phyloP scores from a whole-genome alignment of 2,329 filamentous ascomycete genomes.

The Aspergillus alliaceus region DNA sequence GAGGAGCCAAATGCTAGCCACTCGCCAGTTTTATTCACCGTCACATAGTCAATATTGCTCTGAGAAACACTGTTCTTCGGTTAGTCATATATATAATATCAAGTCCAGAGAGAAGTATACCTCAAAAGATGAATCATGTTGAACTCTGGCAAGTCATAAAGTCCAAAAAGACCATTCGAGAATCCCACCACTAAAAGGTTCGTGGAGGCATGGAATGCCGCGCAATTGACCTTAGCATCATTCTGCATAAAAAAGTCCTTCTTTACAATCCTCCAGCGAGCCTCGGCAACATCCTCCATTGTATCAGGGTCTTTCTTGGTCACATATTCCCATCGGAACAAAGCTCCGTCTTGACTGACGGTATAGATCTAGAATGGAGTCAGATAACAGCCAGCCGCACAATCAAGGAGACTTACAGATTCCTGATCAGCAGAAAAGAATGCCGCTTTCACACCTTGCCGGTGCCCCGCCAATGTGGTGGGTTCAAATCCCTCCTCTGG shows the following conservation, averaged over 20 bases:
- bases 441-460: slow-evolving; percentile 87
- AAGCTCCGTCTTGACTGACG: slow-evolving; percentile 92
- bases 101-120: slow-evolving; percentile 28
- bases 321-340: slow-evolving; percentile 90
- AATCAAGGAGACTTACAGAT: slow-evolving; percentile 48
- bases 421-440: slow-evolving; percentile 97
- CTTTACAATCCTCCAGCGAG: slow-evolving; percentile 88
- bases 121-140: slow-evolving; percentile 84
- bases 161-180: slow-evolving; percentile 86
- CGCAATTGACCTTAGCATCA: slow-evolving; percentile 81
- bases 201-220: slow-evolving; percentile 81
- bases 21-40: slow-evolving; percentile 90
- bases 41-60: slow-evolving; percentile 92
- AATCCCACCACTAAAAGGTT: slow-evolving; percentile 97
- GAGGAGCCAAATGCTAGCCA: slow-evolving; percentile 98
- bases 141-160: slow-evolving; percentile 96
- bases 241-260: slow-evolving; percentile 93
- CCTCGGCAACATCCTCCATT: slow-evolving; percentile 63
- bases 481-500: slow-evolving; percentile 84
- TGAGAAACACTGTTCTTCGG: slow-evolving; percentile 76
- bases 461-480: slow-evolving; percentile 86
- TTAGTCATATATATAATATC: slow-evolving; percentile 6
- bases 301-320: slow-evolving; percentile 61
- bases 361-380: slow-evolving; percentile 69
- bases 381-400: slow-evolving; percentile 9